A percentile compares a stretch with the other conserved stretches of the same genome.
phyloP scores from a whole-genome alignment of 345 rosid genomes.

The Geranium brycei region DNA sequence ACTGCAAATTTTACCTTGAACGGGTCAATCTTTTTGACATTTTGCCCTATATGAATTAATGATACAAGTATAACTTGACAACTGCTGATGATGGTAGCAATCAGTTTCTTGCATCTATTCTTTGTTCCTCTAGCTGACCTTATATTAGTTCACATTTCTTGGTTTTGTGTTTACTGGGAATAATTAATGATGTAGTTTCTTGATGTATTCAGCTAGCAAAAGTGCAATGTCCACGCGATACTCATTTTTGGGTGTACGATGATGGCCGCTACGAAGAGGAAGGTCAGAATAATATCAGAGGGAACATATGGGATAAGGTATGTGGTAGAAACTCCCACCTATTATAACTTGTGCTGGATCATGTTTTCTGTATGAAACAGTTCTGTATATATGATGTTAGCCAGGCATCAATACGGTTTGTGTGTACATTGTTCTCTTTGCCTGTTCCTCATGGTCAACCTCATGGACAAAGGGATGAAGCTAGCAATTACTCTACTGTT shows the following conservation, averaged over 20 bases:
- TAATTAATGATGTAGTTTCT: slow-evolving; percentile 4
- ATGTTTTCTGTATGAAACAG: slow-evolving; percentile 11
- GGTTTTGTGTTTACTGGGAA: background rate
- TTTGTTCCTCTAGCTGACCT: background rate
- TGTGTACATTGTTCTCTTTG: slow-evolving; percentile 75
- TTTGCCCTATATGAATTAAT: background rate
- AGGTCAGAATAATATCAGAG: slow-evolving; percentile 73
- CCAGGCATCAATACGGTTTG: slow-evolving; percentile 84
- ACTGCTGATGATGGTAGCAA: background rate
- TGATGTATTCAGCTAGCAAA: slow-evolving; percentile 44
- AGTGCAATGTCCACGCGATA: slow-evolving; percentile 68
- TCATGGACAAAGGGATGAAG: slow-evolving; percentile 52
- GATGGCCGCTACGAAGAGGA: slow-evolving; percentile 83
- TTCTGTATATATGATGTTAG: slow-evolving; percentile 24
- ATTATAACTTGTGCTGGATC: slow-evolving; percentile 1
- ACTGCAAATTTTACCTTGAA: background rate
- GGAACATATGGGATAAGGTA: slow-evolving; percentile 84
- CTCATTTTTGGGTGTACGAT: slow-evolving; percentile 82
- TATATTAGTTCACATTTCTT: background rate
- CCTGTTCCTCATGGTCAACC: slow-evolving; percentile 75
- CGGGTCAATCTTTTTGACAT: background rate
- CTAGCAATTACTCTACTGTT: slow-evolving; percentile 54
- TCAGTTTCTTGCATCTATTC: too few species aligned
- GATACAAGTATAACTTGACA: background rate
- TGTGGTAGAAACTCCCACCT: slow-evolving; percentile 6